Evolutionary conservation across 2,329 filamentous ascomycete species (phyloP).

Genomic region (Aureobasidium subglaciale): DNA sequence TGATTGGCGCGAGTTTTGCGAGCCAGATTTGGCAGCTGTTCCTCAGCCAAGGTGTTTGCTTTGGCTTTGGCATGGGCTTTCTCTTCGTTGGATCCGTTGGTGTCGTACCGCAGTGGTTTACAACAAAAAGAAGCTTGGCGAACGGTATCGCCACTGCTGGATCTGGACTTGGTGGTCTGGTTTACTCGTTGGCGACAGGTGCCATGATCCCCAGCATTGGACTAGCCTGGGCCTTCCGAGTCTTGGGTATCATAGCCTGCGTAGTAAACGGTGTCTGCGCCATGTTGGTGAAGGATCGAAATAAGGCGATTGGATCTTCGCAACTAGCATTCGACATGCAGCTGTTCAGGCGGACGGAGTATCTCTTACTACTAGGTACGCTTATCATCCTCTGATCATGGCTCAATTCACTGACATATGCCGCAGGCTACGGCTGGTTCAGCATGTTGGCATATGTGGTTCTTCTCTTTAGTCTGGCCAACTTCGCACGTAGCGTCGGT

Average conservation of each 20-base stretch:
- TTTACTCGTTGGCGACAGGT: conserved; percentile 60
- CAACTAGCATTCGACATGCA: conserved; percentile 59
- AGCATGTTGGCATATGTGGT: conserved; percentile 68
- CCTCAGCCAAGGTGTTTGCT: conserved; percentile 65
- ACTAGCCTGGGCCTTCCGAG: conserved; percentile 59
- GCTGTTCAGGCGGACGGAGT: conserved; percentile 57
- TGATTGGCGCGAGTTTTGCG: conserved; percentile 66
- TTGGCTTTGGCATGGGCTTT: conserved; percentile 73
- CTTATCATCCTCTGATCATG: neutral
- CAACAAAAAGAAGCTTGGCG: conserved; percentile 58
- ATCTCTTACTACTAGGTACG: conserved; percentile 50
- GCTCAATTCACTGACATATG: neutral
- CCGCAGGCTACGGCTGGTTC: conserved; percentile 55
- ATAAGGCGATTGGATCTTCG: conserved; percentile 60
- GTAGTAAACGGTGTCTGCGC: conserved; percentile 58
- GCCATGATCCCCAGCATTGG: conserved; percentile 60
- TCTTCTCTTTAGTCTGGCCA: conserved; percentile 68
- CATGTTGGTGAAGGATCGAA: conserved; percentile 62
- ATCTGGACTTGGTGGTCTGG: conserved; percentile 65
- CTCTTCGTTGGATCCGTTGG: conserved; percentile 63
- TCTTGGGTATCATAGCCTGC: conserved; percentile 57
- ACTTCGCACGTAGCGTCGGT: conserved; percentile 63
- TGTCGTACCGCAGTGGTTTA: conserved; percentile 69
- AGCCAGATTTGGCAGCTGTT: conserved; percentile 67
- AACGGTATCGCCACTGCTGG: conserved; percentile 64